A percentile compares a stretch with the other conserved stretches of the same genome.
phyloP scores from a whole-genome alignment of 2,329 filamentous ascomycete species.

The Microsporum audouinii region DNA sequence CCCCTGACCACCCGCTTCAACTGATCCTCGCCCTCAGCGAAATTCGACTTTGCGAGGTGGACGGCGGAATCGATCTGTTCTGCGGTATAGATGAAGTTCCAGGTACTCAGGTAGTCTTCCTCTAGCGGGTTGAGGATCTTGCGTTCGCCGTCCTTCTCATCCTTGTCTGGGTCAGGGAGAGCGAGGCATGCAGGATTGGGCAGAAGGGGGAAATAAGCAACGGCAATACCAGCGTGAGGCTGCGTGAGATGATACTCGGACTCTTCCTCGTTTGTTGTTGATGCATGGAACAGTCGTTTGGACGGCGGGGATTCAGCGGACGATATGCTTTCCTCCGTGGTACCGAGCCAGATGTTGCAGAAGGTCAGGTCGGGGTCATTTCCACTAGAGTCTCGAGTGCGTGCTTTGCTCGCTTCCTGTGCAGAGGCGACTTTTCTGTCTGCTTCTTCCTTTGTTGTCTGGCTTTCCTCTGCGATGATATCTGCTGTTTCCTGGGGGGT shows the following conservation, averaged over 20 bases:
- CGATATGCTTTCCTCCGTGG: conserved; percentile 58
- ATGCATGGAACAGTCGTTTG: conserved; percentile 37
- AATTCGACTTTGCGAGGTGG: conserved; percentile 73
- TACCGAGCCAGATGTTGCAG: conserved; percentile 84
- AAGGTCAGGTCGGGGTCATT: conserved; percentile 54
- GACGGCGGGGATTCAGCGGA: conserved; percentile 43
- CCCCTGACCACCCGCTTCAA: conserved; percentile 69
- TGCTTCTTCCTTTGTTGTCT: conserved; percentile 48
- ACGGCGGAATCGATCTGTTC: conserved; percentile 82
- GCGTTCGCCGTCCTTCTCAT: conserved; percentile 26
- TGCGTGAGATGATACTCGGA: conserved; percentile 59
- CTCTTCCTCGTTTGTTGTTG: conserved; percentile 47
- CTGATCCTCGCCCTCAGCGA: conserved; percentile 65
- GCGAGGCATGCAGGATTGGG: conserved; percentile 50
- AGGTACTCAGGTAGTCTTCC: conserved; percentile 82
- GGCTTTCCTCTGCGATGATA: conserved; percentile 58
- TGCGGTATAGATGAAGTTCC: conserved; percentile 95
- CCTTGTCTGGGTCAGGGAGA: conserved; percentile 6
- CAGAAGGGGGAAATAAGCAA: conserved; percentile 83
- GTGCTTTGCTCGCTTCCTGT: conserved; percentile 26
- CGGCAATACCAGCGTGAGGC: conserved; percentile 70
- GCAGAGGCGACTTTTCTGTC: conserved; percentile 54
- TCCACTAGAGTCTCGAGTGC: conserved; percentile 5
- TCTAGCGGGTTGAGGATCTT: conserved; percentile 66
- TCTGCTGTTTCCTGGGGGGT: conserved; percentile 48